Base-by-base conservation (phyloP, 2,329 filamentous ascomycete genomes). In the Talaromyces atroroseus region DNA sequence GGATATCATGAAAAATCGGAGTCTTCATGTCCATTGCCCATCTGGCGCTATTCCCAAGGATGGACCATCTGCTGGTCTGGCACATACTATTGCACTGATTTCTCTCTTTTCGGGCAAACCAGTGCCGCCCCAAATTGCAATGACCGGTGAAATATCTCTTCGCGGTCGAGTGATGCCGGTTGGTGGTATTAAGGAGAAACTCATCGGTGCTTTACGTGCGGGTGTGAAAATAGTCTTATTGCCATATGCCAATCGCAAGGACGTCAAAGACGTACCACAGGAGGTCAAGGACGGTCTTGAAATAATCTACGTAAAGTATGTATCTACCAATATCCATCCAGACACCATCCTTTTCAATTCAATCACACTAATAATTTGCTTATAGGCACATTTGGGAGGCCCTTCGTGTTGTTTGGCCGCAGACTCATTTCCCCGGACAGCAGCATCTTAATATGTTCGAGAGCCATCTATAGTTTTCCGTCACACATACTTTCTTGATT, bases 131-230 rank as follows among this genome's bases (percentile, higher is more conserved):
- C 91, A 89, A 3, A 86, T 99, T 72, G 94, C 94, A 45, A 99
- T 99, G 94, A 99, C 94, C 0, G 85, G 85, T 8, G 85, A 88
- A 66, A 76, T 87, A 60, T 90, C 88, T 56, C 83, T 99, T 24
- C 84, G 94, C 44, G 94, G 94, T 21, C 85, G 91, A 62, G 88
- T 99, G 56, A 90, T 94, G 74, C 90, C 92, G 24, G 94, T 99
- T 36, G 94, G 94, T 53, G 94, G 94, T 18, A 97, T 99, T 76
- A 96, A 97, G 76, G 92, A 99, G 82, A 99, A 99, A 74, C 80
- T 97, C 53, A 97, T 99, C 68, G 94, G 94, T 21, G 94, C 94
- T 8, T 79, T 95, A 68, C 83, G 92, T 55, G 94, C 94, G 1
- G 94, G 94, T 26, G 92, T 99, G 60, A 95, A 96, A 80, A 92